A percentile compares a stretch with the other conserved stretches of the same genome.
Evolutionary conservation across 163 green algal genomes (phyloP).

Genomic region (Volvox carteri): DNA sequence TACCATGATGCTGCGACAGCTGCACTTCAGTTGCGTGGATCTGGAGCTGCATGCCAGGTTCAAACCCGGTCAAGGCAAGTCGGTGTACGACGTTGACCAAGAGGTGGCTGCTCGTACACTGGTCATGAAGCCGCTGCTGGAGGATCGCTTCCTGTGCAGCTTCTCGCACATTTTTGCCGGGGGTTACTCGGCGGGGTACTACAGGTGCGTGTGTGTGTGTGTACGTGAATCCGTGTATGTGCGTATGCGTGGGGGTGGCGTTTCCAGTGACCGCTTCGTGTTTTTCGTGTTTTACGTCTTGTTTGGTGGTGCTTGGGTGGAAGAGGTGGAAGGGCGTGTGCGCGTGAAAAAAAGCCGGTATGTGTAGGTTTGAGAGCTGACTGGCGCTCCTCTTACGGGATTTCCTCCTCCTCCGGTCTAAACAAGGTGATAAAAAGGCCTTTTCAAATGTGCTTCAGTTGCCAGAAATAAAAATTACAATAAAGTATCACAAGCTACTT

Average conservation of each 20-base stretch:
- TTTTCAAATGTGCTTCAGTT: too few relatives aligned
- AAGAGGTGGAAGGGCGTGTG: too few relatives aligned
- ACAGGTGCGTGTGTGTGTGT: conserved; percentile 69
- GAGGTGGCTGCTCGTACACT: conserved; percentile 59
- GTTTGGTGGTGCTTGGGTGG: too few relatives aligned
- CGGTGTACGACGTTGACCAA: conserved; percentile 82
- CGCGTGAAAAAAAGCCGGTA: too few relatives aligned
- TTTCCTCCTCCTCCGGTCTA: too few relatives aligned
- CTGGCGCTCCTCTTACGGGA: too few relatives aligned
- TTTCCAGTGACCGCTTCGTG: too few relatives aligned
- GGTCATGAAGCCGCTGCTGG: conserved; percentile 88
- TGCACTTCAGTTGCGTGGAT: conserved; percentile 92
- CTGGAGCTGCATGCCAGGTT: conserved; percentile 94
- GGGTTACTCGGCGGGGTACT: conserved; percentile 90
- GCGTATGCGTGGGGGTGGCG: neutral
- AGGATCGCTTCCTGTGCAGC: conserved; percentile 96
- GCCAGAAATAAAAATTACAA: too few relatives aligned
- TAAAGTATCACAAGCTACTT: too few relatives aligned
- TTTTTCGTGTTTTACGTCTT: too few relatives aligned
- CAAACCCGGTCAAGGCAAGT: conserved; percentile 72
- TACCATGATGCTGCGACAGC: conserved; percentile 84
- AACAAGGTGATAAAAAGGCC: too few relatives aligned
- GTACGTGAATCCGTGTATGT: neutral
- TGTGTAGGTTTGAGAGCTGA: too few relatives aligned
- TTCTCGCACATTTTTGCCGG: conserved; percentile 98